phyloP scores from a whole-genome alignment of 1,284 basidiomycete species.

The Boletus austroedulis region DNA sequence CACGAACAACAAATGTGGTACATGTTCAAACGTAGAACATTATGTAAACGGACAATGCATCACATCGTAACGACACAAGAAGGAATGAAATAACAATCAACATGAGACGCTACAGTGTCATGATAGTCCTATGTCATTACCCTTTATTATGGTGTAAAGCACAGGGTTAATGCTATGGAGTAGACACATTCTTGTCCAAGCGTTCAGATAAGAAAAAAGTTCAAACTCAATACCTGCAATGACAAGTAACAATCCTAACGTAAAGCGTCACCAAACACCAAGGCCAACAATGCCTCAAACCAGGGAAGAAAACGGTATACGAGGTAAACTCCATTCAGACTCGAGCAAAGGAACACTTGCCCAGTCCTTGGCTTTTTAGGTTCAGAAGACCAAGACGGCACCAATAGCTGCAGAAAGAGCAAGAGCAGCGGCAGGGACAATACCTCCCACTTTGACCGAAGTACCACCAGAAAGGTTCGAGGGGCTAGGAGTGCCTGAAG shows the following conservation, averaged over 20 bases:
- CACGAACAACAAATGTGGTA: neutral
- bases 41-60: slow-evolving; percentile 6
- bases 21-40: neutral
- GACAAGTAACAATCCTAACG: slow-evolving; percentile 11
- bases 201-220: slow-evolving; percentile 13
- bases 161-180: slow-evolving; percentile 3
- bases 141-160: neutral
- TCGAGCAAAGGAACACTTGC: neutral
- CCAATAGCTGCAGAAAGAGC: slow-evolving; percentile 44
- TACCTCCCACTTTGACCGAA: slow-evolving; percentile 26
- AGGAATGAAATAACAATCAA: neutral
- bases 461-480: slow-evolving; percentile 28
- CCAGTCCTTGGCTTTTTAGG: neutral
- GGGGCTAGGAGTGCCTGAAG: slow-evolving; percentile 19
- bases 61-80: neutral
- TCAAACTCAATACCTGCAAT: slow-evolving; percentile 13
- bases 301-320: slow-evolving; percentile 19
- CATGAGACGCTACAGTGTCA: neutral
- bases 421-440: slow-evolving; percentile 37
- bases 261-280: slow-evolving; percentile 18
- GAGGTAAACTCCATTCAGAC: neutral
- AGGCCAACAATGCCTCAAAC: slow-evolving; percentile 5
- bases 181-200: slow-evolving; percentile 15
- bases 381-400: slow-evolving; percentile 43
- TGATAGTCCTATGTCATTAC: neutral